phyloP scores from a whole-genome alignment of 805 yeast genomes.

The Wickerhamiella azyma region DNA sequence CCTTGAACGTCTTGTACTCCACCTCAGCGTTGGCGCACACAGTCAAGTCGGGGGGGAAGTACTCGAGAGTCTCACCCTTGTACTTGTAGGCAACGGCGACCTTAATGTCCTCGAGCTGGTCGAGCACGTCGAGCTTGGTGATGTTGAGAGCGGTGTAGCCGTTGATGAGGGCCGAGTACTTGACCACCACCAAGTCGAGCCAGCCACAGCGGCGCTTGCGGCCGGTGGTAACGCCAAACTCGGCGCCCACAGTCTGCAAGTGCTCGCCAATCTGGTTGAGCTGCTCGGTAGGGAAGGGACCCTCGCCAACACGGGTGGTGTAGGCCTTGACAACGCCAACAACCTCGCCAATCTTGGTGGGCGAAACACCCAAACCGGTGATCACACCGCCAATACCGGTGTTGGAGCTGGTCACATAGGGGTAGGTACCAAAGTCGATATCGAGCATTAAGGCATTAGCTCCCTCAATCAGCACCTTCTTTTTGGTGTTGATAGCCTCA shows the following conservation, averaged over 20 bases:
- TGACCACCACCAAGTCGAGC: constrained; percentile 90
- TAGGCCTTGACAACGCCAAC: constrained; percentile 98
- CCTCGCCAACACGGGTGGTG: constrained; percentile 98
- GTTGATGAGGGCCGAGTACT: constrained; percentile 79
- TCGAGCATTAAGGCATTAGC: constrained; percentile 98
- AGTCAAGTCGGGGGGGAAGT: constrained; percentile 87
- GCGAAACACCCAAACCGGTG: constrained; percentile 96
- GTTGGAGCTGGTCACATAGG: constrained; percentile 88
- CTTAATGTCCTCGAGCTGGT: constrained; percentile 74
- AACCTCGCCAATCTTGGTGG: constrained; percentile 60
- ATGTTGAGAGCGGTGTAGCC: constrained; percentile 91
- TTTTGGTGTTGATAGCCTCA: constrained; percentile 59
- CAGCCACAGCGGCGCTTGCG: constrained; percentile 99
- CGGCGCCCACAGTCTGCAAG: constrained; percentile 85
- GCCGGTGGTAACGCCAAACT: constrained; percentile 96
- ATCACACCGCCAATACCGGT: constrained; percentile 97
- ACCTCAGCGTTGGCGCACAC: constrained; percentile 82
- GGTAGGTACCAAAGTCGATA: constrained; percentile 95
- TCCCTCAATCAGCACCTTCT: constrained; percentile 89
- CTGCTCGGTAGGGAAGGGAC: constrained; percentile 98
- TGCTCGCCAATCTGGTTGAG: constrained; percentile 74
- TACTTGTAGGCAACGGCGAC: constrained; percentile 74
- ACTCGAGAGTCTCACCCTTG: constrained; percentile 58
- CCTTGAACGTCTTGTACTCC: constrained; percentile 80
- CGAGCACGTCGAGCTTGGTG: constrained; percentile 91